Evolutionary conservation across 495 filamentous ascomycete species (phyloP).

Genomic region (Podospora pseudopauciseta): DNA sequence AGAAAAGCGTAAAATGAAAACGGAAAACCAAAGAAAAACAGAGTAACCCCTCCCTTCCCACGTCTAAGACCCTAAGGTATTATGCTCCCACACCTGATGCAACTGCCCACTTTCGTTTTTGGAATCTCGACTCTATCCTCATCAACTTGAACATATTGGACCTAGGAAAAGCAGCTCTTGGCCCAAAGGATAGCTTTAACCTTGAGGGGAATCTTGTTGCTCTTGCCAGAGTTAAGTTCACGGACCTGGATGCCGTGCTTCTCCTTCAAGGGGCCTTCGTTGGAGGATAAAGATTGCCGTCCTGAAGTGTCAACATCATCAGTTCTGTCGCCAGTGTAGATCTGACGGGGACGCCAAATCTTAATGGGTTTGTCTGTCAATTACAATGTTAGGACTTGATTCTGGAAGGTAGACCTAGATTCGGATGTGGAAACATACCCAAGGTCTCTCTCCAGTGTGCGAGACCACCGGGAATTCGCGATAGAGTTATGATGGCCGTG

Average conservation of each 20-base stretch:
- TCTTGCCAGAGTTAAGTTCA: neutral
- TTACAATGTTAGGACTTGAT: neutral
- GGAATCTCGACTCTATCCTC: neutral
- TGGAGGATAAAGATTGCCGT: neutral
- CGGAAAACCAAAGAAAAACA: neutral
- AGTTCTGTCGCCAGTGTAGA: neutral
- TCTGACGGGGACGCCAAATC: constrained; percentile 3
- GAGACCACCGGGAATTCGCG: neutral
- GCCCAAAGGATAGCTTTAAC: neutral
- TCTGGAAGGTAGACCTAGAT: no score
- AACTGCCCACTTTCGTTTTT: neutral
- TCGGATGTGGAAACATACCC: neutral
- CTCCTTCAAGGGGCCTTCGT: neutral
- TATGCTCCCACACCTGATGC: neutral
- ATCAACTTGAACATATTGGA: neutral
- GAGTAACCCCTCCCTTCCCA: neutral
- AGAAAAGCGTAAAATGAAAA: neutral
- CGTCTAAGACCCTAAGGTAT: neutral
- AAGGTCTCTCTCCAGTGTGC: constrained; percentile 9
- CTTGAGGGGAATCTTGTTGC: neutral
- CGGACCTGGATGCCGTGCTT: neutral
- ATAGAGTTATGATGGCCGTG: constrained; percentile 6
- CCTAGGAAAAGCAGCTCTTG: constrained; percentile 1
- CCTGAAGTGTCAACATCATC: neutral
- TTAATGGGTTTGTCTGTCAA: constrained; percentile 7